phyloP scores from a whole-genome alignment of 129 eudicot species.

The Flaveria ramosissima region DNA sequence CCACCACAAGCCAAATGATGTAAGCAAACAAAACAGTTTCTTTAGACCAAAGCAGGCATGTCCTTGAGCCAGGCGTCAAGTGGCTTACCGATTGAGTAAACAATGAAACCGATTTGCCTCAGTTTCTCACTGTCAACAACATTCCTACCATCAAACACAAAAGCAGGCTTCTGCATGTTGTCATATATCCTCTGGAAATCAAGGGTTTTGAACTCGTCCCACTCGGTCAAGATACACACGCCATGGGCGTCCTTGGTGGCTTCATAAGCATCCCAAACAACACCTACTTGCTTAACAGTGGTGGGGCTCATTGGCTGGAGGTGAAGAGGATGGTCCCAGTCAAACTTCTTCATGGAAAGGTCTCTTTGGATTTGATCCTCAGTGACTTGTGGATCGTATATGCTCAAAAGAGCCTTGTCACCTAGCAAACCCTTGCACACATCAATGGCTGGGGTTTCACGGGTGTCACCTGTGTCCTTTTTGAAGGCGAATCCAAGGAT shows the following conservation, averaged over 20 bases:
- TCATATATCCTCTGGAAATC: constrained; percentile 74
- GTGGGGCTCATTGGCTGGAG: constrained; percentile 96
- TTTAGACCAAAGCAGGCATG: constrained; percentile 80
- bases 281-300: constrained; percentile 67
- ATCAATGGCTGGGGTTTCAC: constrained; percentile 76
- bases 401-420: constrained; percentile 77
- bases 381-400: constrained; percentile 86
- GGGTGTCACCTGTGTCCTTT: constrained; percentile 14
- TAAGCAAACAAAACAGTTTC: neutral
- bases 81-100: constrained; percentile 95
- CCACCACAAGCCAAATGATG: constrained; percentile 2
- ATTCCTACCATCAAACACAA: constrained; percentile 83
- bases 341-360: constrained; percentile 77
- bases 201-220: constrained; percentile 83
- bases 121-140: constrained; percentile 58
- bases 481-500: constrained; percentile 16
- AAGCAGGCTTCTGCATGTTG: constrained; percentile 95
- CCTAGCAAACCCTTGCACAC: constrained; percentile 86
- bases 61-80: constrained; percentile 91
- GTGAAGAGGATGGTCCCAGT: constrained; percentile 93
- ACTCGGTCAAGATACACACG: constrained; percentile 78
- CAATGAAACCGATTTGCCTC: constrained; percentile 82
- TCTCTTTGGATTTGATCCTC: constrained; percentile 91
- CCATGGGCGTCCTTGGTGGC: constrained; percentile 86
- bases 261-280: constrained; percentile 81